Conservation (phyloP, 208 protist species). For the Wallacemonas sp. region DNA sequence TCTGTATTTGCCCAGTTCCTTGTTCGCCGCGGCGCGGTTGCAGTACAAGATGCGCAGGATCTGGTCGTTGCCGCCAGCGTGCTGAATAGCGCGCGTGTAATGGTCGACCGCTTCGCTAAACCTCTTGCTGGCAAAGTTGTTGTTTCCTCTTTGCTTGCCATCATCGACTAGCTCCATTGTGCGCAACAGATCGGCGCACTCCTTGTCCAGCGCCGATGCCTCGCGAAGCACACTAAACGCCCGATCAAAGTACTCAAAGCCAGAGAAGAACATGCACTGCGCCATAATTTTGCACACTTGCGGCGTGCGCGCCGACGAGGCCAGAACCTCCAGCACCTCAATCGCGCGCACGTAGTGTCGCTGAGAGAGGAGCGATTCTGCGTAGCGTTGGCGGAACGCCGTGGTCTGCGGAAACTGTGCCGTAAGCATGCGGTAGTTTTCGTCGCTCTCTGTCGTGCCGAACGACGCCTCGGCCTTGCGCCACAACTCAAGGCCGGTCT, state of each 20-base stretch:
- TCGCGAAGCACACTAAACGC: conserved; percentile 52
- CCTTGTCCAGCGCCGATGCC: conserved; percentile 62
- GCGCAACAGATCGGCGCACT: conserved; percentile 59
- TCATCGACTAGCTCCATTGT: conserved; percentile 80
- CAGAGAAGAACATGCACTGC: conserved; percentile 72
- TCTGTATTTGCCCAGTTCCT: conserved; percentile 83
- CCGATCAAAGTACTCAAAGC: conserved; percentile 85
- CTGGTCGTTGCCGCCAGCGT: conserved; percentile 65
- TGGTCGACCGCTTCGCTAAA: conserved; percentile 67
- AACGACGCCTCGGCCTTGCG: conserved; percentile 59
- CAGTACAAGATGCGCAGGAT: conserved; percentile 90
- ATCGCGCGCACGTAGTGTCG: conserved; percentile 58
- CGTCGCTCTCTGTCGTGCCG: conserved; percentile 76
- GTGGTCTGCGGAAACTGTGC: conserved; percentile 77
- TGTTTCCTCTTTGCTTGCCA: conserved; percentile 87
- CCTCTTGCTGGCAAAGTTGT: conserved; percentile 73
- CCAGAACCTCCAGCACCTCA: conserved; percentile 63
- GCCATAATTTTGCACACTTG: conserved; percentile 60
- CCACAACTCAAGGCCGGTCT: conserved; percentile 51
- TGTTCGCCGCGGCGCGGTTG: conserved; percentile 89
- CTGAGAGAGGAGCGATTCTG: conserved; percentile 68
- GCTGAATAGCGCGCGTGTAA: conserved; percentile 76
- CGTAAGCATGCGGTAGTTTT: conserved; percentile 76
- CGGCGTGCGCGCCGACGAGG: conserved; percentile 45
- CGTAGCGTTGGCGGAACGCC: conserved; percentile 74